Conservation (phyloP, 2,329 filamentous ascomycete genomes). For the Aspergillus hiratsukae region DNA sequence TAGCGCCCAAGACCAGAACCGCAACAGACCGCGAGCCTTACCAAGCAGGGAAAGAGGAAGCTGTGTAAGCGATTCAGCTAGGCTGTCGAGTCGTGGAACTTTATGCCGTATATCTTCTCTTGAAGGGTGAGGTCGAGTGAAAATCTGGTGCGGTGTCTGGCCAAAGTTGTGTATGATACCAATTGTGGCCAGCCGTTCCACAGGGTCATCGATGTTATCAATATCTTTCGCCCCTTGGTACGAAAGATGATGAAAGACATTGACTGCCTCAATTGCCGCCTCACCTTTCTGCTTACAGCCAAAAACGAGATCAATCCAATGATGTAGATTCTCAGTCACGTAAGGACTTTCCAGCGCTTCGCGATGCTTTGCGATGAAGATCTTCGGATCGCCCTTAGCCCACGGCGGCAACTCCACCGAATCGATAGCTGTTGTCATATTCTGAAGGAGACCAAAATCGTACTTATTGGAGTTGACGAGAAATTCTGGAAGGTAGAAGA, state of each 20-base stretch:
- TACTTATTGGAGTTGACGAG: constrained; percentile 90
- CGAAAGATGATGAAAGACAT: constrained; percentile 93
- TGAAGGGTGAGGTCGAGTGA: constrained; percentile 72
- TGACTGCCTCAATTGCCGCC: constrained; percentile 82
- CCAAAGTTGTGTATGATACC: constrained; percentile 98
- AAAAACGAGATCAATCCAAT: constrained; percentile 96
- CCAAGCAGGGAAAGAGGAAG: constrained; percentile 73
- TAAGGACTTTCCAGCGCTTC: constrained; percentile 91
- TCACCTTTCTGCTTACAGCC: constrained; percentile 92
- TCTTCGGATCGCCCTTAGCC: constrained; percentile 93
- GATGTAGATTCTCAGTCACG: constrained; percentile 81
- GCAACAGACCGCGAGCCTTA: constrained; percentile 27
- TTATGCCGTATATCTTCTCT: constrained; percentile 65
- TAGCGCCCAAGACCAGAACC: background rate
- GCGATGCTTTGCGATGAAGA: constrained; percentile 94
- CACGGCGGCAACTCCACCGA: constrained; percentile 87
- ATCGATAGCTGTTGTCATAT: constrained; percentile 72
- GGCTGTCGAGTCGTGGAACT: constrained; percentile 68
- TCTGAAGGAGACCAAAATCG: constrained; percentile 85
- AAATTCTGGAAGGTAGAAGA: constrained; percentile 95
- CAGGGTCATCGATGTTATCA: constrained; percentile 81
- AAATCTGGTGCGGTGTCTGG: constrained; percentile 94
- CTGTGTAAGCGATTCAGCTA: constrained; percentile 69
- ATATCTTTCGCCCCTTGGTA: constrained; percentile 92
- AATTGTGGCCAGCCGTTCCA: constrained; percentile 82